A percentile compares a stretch with the other conserved stretches of the same genome.
Conservation (phyloP, 805 yeast species). For the Barnettozyma populi region DNA sequence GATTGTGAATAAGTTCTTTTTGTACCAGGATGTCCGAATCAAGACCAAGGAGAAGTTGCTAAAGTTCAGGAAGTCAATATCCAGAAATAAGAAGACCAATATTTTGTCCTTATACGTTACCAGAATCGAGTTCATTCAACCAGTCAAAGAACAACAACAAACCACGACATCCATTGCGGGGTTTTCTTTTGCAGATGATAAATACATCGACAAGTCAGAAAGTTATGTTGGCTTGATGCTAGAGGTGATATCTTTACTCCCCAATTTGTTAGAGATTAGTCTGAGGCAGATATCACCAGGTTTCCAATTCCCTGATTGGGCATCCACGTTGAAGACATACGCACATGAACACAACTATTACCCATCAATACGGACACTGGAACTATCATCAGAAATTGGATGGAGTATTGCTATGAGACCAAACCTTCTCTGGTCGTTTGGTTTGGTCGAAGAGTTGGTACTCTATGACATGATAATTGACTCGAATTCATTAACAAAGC, state of each 20-base stretch:
- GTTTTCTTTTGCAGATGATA: constrained; percentile 18
- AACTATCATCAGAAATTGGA: constrained; percentile 39
- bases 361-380: constrained; percentile 29
- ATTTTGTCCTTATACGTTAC: constrained; percentile 21
- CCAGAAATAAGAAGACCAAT: constrained; percentile 27
- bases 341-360: constrained; percentile 24
- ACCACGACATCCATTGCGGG: constrained; percentile 20
- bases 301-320: constrained; percentile 35
- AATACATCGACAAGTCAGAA: constrained; percentile 12
- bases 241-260: constrained; percentile 41
- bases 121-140: constrained; percentile 15
- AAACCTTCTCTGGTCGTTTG: constrained; percentile 42
- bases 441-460: constrained; percentile 37
- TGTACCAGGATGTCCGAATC: constrained; percentile 33
- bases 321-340: constrained; percentile 22
- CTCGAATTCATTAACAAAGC: constrained; percentile 31
- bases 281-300: constrained; percentile 45
- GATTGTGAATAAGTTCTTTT: constrained; percentile 32
- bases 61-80: constrained; percentile 33
- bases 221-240: constrained; percentile 32
- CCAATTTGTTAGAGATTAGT: constrained; percentile 37
- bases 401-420: constrained; percentile 49
- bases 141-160: constrained; percentile 13
- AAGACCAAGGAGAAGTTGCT: constrained; percentile 12
- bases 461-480: constrained; percentile 46